Conservation (phyloP, 2,329 filamentous ascomycete genomes). For the Aspergillus transmontanensis region DNA sequence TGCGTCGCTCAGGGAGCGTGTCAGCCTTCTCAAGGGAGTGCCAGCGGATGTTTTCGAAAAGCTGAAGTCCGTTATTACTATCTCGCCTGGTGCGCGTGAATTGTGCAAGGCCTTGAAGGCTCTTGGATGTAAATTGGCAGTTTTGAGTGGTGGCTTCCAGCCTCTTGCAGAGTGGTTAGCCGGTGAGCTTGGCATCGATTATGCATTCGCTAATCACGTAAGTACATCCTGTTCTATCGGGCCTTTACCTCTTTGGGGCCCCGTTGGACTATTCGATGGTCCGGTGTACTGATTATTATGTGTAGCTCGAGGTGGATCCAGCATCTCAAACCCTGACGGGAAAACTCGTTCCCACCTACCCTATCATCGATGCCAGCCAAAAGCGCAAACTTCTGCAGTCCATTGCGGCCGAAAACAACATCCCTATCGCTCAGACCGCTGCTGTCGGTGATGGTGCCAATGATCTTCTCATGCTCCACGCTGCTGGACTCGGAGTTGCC, state of each 20-base stretch:
- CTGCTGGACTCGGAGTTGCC: constrained; percentile 63
- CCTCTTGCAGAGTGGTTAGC: constrained; percentile 88
- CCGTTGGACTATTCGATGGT: not conserved
- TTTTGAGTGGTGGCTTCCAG: constrained; percentile 89
- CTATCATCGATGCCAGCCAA: constrained; percentile 62
- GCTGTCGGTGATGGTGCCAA: constrained; percentile 67
- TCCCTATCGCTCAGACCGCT: constrained; percentile 57
- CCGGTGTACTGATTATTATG: constrained; percentile 9
- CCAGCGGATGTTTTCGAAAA: constrained; percentile 76
- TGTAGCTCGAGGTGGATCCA: constrained; percentile 52
- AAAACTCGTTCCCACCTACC: constrained; percentile 53
- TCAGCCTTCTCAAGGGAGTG: constrained; percentile 78
- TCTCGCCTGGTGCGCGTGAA: constrained; percentile 78
- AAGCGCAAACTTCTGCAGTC: constrained; percentile 59
- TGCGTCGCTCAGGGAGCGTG: constrained; percentile 76
- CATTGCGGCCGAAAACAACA: constrained; percentile 57
- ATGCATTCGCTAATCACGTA: constrained; percentile 85
- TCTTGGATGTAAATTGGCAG: constrained; percentile 83
- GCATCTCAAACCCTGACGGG: constrained; percentile 56
- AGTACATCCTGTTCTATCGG: constrained; percentile 14
- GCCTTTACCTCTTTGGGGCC: not conserved
- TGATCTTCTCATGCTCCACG: constrained; percentile 65
- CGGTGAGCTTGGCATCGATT: constrained; percentile 76
- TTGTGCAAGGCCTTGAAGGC: constrained; percentile 74
- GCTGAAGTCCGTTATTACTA: constrained; percentile 72